Conservation (phyloP, 169 alveolate genomes). For the Eimeria zaria region DNA sequence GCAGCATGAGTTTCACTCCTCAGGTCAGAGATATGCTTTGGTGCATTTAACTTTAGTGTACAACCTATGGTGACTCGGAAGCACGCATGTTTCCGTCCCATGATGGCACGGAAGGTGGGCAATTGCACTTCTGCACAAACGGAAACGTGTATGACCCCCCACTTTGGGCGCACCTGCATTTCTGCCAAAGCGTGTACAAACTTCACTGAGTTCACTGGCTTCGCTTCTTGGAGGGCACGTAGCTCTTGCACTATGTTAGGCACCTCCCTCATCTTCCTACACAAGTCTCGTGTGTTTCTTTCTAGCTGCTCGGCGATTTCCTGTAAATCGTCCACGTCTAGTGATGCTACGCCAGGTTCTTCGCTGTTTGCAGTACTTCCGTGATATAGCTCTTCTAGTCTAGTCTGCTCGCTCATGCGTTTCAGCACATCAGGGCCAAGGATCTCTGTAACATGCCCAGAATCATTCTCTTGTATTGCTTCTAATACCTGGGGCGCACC, state of each 20-base stretch:
- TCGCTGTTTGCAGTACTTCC: slow-evolving; percentile 56
- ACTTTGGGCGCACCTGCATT: slow-evolving; percentile 71
- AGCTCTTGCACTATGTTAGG: slow-evolving; percentile 80
- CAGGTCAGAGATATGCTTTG: background rate
- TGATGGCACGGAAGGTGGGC: background rate
- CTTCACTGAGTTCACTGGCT: slow-evolving; percentile 66
- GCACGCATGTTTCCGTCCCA: background rate
- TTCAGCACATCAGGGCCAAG: slow-evolving; percentile 77
- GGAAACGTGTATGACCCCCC: background rate
- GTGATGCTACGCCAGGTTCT: slow-evolving; percentile 55
- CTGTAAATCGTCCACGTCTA: slow-evolving; percentile 69
- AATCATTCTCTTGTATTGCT: slow-evolving; percentile 73
- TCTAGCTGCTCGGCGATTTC: slow-evolving; percentile 77
- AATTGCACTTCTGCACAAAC: background rate
- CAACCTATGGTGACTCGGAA: background rate
- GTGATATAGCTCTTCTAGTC: slow-evolving; percentile 76
- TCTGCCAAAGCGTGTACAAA: slow-evolving; percentile 77
- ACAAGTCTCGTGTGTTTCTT: slow-evolving; percentile 77
- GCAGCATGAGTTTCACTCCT: background rate
- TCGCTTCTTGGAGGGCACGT: slow-evolving; percentile 75
- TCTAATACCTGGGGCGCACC: slow-evolving; percentile 66
- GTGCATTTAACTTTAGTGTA: background rate
- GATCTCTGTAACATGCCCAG: slow-evolving; percentile 53
- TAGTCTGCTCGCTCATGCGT: slow-evolving; percentile 70
- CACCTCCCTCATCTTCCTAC: slow-evolving; percentile 73